Base-by-base conservation (phyloP, 2,329 filamentous ascomycete species). In the Graphilbum ipis-grandicollis region DNA sequence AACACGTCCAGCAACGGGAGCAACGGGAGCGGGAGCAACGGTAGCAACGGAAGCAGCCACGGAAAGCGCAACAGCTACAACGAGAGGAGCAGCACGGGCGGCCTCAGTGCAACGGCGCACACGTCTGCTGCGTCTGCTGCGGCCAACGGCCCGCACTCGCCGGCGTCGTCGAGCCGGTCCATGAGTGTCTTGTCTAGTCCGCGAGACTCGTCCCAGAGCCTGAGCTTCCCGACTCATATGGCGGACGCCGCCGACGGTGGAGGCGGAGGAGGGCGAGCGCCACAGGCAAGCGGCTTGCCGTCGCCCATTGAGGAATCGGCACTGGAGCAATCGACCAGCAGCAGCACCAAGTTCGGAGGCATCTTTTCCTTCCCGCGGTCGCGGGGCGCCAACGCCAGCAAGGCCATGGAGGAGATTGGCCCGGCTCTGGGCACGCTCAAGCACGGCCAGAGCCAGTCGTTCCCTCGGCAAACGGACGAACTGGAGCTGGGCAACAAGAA, bases 401-500 rank as follows among this genome's bases (percentile, higher is more conserved):
- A 83, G 54, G 64, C 65, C 1, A 50, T 65, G 7, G 66, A 70
- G 9, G 68, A 70, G 22, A 66, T 73, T 22, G 75, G 76, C 0
- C 76, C 75, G 6, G 62, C 68, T 1, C 55, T 85, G 8, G 82
- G 82, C 1, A 74, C 68, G 17, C 58, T 86, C 13, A 82, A 81
- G 49, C 57, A 70, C 22, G 68, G 71, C 0, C 79, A 88, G 50
- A 85, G 79, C 47, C 79, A 83, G 49, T 88, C 82, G 0, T 73
- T 90, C 45, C 82, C 82, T 6, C 62, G 69, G 15, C 65, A 67
- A 41, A 57, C 57, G 42, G 79, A 69, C 18, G 72, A 74, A 12
- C 54, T 52, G 46, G 78, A 66, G 49, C 56, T 56, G 52, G 62
- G 49, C 43, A 71, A 52, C 52, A 71, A 58, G 54, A 43, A 38